Evolutionary conservation across 108 stramenopile species (phyloP).

Genomic region (Parmales sp.): DNA sequence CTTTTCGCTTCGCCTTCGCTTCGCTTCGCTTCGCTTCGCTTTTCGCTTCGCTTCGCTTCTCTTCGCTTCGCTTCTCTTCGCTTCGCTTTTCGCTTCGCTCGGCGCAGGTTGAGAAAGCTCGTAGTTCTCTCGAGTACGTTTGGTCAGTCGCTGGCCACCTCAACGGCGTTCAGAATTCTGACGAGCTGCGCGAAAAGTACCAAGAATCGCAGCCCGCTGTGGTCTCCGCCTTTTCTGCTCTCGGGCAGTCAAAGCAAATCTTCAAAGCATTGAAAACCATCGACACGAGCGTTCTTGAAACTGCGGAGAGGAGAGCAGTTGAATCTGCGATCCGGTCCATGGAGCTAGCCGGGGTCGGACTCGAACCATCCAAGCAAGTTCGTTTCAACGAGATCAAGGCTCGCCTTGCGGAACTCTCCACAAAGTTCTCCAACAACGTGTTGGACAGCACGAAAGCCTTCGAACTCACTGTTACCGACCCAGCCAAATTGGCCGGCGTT

Average conservation of each 20-base stretch:
- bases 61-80: background rate
- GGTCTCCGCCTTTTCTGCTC: conserved; percentile 69
- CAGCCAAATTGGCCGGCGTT: conserved; percentile 66
- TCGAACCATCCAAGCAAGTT: conserved; percentile 74
- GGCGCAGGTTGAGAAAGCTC: conserved; percentile 26
- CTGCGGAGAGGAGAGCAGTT: conserved; percentile 53
- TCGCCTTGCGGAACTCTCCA: conserved; percentile 69
- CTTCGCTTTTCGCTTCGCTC: background rate
- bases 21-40: too few relatives aligned
- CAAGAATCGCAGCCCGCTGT: conserved; percentile 84
- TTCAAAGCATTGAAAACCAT: conserved; percentile 76
- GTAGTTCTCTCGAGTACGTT: conserved; percentile 47
- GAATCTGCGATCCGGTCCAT: conserved; percentile 60
- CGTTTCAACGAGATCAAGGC: conserved; percentile 90
- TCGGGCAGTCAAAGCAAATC: conserved; percentile 73
- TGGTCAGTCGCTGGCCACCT: conserved; percentile 97
- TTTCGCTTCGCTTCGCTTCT: too few relatives aligned
- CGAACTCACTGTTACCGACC: conserved; percentile 53
- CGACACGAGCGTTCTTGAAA: conserved; percentile 27
- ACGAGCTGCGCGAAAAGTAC: conserved; percentile 82
- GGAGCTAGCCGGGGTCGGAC: conserved; percentile 82
- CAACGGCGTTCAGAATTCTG: conserved; percentile 90
- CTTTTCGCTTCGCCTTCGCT: too few relatives aligned
- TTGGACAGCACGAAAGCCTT: conserved; percentile 92
- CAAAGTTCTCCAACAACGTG: conserved; percentile 88